Conservation (phyloP, 495 filamentous ascomycete genomes). For the Mytilinidion resinicola region DNA sequence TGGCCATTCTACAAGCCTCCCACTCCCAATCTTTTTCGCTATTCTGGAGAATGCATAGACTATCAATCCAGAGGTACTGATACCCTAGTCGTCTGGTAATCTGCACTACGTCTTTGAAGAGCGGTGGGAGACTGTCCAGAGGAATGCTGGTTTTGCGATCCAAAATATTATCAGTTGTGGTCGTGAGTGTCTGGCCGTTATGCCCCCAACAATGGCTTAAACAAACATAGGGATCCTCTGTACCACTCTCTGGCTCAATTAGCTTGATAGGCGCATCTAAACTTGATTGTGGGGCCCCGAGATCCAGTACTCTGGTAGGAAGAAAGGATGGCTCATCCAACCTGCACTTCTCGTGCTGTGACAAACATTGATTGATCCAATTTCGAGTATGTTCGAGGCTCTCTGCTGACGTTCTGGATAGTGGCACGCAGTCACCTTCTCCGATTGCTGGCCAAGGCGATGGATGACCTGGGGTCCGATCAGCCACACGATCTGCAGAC, state of each 20-base stretch:
- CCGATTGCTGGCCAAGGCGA: no score
- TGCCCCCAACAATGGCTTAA: slow-evolving; percentile 6
- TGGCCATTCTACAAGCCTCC: slow-evolving; percentile 3
- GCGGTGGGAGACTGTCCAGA: not conserved
- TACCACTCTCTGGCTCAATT: not conserved
- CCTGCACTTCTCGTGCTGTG: no score
- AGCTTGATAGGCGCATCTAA: no score
- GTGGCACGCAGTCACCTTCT: no score
- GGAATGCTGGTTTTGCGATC: not conserved
- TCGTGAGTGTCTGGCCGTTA: not conserved
- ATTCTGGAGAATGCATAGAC: slow-evolving; percentile 7
- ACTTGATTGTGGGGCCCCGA: no score
- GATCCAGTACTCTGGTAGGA: no score
- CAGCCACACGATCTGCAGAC: no score
- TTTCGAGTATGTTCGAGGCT: no score
- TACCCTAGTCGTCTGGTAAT: not conserved
- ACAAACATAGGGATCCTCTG: not conserved
- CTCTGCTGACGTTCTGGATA: no score
- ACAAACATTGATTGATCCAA: no score
- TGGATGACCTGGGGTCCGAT: no score
- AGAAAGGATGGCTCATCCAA: no score
- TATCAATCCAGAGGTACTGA: slow-evolving; percentile 7
- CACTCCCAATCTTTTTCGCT: slow-evolving; percentile 3
- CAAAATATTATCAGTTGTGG: not conserved
- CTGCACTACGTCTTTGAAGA: not conserved